A percentile compares a stretch with the other conserved stretches of the same genome.
Conservation (phyloP, 2,329 filamentous ascomycete species). For the Aureobasidium sp. region DNA sequence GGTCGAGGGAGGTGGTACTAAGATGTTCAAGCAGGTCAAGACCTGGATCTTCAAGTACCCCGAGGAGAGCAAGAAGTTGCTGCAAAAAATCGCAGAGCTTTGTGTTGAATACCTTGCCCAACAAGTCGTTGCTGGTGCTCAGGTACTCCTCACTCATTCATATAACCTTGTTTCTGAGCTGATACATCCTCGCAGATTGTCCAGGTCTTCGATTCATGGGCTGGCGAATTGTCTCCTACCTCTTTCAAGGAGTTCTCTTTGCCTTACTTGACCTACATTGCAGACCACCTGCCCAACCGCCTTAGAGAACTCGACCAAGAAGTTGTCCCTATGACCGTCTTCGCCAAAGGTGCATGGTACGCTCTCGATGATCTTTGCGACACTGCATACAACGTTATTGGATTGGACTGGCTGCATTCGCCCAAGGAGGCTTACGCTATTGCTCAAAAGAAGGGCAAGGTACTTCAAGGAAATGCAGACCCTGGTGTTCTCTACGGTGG, state of each 20-base stretch:
- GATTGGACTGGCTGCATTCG: slow-evolving; percentile 91
- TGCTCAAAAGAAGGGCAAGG: slow-evolving; percentile 61
- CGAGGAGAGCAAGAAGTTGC: slow-evolving; percentile 67
- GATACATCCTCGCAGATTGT: slow-evolving; percentile 53
- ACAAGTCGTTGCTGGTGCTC: slow-evolving; percentile 88
- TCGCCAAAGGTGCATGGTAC: slow-evolving; percentile 97
- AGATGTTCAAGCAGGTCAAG: slow-evolving; percentile 90
- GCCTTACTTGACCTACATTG: slow-evolving; percentile 80
- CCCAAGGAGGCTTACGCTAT: slow-evolving; percentile 75
- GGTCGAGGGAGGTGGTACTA: slow-evolving; percentile 94
- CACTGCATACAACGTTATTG: slow-evolving; percentile 86
- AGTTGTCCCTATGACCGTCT: slow-evolving; percentile 90
- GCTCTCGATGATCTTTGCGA: slow-evolving; percentile 80
- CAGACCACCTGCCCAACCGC: slow-evolving; percentile 67
- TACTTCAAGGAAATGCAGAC: slow-evolving; percentile 92
- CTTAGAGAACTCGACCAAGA: slow-evolving; percentile 69
- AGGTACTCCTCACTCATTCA: slow-evolving; percentile 44
- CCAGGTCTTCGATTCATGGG: slow-evolving; percentile 98
- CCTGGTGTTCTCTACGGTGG: slow-evolving; percentile 88
- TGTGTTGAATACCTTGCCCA: slow-evolving; percentile 91
- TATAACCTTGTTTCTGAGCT: neutral
- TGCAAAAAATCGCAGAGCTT: slow-evolving; percentile 87
- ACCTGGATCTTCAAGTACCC: slow-evolving; percentile 93
- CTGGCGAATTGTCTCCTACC: slow-evolving; percentile 78
- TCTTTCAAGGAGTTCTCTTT: slow-evolving; percentile 80